These are phyloP conservation scores for Kuraishia ogatae DNA, from an alignment of 805 yeast genomes.

Conservation along the genomic window DNA sequence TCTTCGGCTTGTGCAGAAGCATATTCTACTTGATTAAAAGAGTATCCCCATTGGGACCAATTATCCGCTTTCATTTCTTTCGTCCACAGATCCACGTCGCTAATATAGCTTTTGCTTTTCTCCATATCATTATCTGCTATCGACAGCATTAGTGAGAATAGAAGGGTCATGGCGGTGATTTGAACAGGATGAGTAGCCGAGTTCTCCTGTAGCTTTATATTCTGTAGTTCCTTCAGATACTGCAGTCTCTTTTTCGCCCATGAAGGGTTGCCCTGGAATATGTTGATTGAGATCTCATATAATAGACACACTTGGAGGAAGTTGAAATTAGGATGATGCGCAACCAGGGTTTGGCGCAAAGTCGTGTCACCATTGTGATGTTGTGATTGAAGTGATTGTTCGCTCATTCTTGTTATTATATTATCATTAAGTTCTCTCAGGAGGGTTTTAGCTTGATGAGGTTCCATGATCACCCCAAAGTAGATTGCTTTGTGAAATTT, in stretches of 20 bases:
- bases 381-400: no score
- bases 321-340: not conserved
- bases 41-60: constrained; percentile 22
- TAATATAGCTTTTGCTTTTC: constrained; percentile 16
- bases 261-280: constrained; percentile 21
- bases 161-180: constrained; percentile 21
- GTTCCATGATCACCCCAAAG: constrained; percentile 19
- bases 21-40: no score
- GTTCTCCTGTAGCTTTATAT: not conserved
- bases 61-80: constrained; percentile 12
- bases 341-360: not conserved
- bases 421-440: constrained; percentile 10
- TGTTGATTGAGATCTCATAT: constrained; percentile 20
- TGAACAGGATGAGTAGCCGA: constrained; percentile 18
- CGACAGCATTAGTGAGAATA: constrained; percentile 18
- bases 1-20: no score
- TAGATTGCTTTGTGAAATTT: constrained; percentile 22
- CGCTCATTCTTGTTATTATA: not conserved
- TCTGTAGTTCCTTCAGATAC: constrained; percentile 10
- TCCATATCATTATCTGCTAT: constrained; percentile 19
- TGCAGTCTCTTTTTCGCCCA: constrained; percentile 12
- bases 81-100: constrained; percentile 16
- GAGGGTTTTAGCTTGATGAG: constrained; percentile 16
- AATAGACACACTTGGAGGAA: constrained; percentile 15
- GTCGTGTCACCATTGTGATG: no score